Evolutionary conservation across 2,329 filamentous ascomycete genomes (phyloP).

Genomic region (Colletotrichum sp.): DNA sequence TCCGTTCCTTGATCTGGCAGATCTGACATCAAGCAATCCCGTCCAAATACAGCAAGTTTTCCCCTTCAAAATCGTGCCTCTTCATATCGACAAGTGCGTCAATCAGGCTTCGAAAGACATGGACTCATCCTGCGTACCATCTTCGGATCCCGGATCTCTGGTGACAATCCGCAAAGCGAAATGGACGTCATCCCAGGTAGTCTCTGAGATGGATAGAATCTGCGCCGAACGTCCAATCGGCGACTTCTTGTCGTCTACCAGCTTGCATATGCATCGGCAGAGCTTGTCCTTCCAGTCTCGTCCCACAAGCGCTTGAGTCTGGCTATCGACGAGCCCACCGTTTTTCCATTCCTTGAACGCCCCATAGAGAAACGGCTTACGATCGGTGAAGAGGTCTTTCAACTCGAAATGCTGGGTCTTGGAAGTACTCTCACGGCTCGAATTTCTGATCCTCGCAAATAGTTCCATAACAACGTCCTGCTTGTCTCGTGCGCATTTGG

Average conservation of each 20-base stretch:
- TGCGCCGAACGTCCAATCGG: background rate
- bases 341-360: slow-evolving; percentile 3
- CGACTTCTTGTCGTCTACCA: background rate
- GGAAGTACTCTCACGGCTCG: slow-evolving; percentile 54
- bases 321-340: background rate
- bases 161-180: background rate
- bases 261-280: slow-evolving; percentile 19
- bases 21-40: background rate
- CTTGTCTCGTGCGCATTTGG: slow-evolving; percentile 32
- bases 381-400: slow-evolving; percentile 64
- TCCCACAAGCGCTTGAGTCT: background rate
- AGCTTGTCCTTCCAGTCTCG: background rate
- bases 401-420: slow-evolving; percentile 69
- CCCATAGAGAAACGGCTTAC: slow-evolving; percentile 49
- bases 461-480: slow-evolving; percentile 60
- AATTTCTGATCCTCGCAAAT: slow-evolving; percentile 65
- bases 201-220: slow-evolving; percentile 16
- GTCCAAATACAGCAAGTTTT: background rate
- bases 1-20: background rate
- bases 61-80: background rate
- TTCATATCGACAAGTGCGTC: no score
- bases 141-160: background rate
- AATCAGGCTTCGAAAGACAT: background rate
- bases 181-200: slow-evolving; percentile 13
- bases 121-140: background rate